Evolutionary conservation across 2,329 filamentous ascomycete species (phyloP), one percentile per base, ranked within the genome.

Genomic region (Sporothrix pseudoabietina): DNA sequence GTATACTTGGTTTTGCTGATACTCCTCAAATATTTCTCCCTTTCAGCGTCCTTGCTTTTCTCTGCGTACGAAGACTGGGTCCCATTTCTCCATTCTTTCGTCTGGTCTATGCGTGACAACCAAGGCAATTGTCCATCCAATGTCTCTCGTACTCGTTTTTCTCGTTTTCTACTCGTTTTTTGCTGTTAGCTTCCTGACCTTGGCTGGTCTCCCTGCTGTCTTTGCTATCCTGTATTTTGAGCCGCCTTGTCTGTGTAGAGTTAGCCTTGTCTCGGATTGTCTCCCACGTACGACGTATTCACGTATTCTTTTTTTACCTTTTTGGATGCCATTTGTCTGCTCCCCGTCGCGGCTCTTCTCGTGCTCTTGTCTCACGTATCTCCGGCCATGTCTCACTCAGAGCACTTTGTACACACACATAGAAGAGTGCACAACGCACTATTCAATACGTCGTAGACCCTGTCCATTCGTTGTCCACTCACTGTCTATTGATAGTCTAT

Each of bases 281-380:
- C 39, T 4, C 61, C 41, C n/a, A 16, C 39, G 35, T 10, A 41
- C n/a, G n/a, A n/a, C n/a, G n/a, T n/a, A n/a, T n/a, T n/a, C n/a
- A n/a, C n/a, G n/a, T 26, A 41, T 47, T 39, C 22, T 30, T 16
- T 47, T 26, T 41, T 39, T 39, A 22, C n/a, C 32, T 22, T 10
- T n/a, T 8, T 22, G 19, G 14, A 39, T 19, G 19, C 32, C 9
- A 30, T 26, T 55, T 55, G 52, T n/a, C 4, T 26, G 9, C 14
- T 14, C 12, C 39, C 39, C n/a, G 10, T 65, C 61, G 35, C 35
- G 61, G 47, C 39, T 47, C 8, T 19, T 63, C 32, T 63, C 35
- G 57, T 41, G 32, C 57, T 63, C 57, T 63, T 63, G 57, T 63
- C 57, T 63, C 57, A 63, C 32, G 8, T 41, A 63, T 41, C 57